Evolutionary conservation across 441 rosid genomes (phyloP), one percentile per base, ranked within the genome.

Genomic region (Euphorbia schlechtendalii): DNA sequence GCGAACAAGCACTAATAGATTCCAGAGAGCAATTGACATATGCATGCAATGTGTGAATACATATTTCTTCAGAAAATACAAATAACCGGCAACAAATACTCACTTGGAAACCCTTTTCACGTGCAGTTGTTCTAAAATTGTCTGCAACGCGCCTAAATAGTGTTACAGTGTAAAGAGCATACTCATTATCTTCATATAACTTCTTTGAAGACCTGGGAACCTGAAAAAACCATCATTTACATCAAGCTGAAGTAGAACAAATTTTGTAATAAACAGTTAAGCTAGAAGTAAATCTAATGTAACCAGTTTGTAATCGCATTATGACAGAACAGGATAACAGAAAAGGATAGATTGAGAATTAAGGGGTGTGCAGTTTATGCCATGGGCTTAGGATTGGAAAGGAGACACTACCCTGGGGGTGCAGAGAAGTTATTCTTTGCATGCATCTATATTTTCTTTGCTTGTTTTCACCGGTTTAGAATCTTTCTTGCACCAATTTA

Each of bases 151-250:
- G 96, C 25, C 70, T 73, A 73, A 95, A 95, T 66, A 91, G 86
- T 18, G 85, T 82, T 38, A 89, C 98, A 6, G 95, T 89, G 76
- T 86, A 89, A 67, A 89, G 96, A 49, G 99, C 98, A 78, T 89
- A 91, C 80, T 95, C 99, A 67, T 91, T 95, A 76, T 95, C 99
- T 84, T 94, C 99, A 41, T 79, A 73, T 80, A 94, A 80, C 66
- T 71, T 76, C 86, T 86, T 94, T 20, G 98, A 84, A 25, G 96
- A 91, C 84, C 96, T 84, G 54, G 97, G 98, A 69, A 91, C 99
- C 98, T 91, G 88, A 78, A 70, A 66, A 65, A 52, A 8, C 10
- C 71, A 27, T 60, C 30, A 24, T 32, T 43, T 70, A 51, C 69
- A 62, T 74, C 72, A 68, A 46, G 59, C 43, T 27, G 53, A 64